Conservation (phyloP, 2,329 filamentous ascomycete genomes). For the Microsporum audouinii region DNA sequence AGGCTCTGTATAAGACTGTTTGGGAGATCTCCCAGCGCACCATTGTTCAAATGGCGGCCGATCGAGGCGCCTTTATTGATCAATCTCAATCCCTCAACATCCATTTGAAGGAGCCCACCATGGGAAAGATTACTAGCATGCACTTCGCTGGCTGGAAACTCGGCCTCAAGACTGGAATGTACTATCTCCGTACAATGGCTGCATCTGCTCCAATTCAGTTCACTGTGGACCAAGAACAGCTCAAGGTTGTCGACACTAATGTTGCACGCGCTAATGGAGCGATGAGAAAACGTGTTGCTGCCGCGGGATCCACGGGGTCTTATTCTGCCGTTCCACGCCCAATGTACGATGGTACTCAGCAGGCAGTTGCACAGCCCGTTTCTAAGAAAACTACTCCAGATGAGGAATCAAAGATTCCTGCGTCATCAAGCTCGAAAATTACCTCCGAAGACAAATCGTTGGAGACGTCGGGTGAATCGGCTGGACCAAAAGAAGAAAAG, state of each 20-base stretch:
- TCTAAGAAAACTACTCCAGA: constrained; percentile 48
- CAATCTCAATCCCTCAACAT: constrained; percentile 99
- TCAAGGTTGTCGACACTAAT: constrained; percentile 75
- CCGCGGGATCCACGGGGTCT: constrained; percentile 46
- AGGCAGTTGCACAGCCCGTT: constrained; percentile 52
- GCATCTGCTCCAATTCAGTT: constrained; percentile 96
- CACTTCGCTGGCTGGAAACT: constrained; percentile 99
- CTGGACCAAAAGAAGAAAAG: constrained; percentile 20
- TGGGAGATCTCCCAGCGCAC: constrained; percentile 97
- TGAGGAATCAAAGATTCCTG: constrained; percentile 53
- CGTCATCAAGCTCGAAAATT: constrained; percentile 23
- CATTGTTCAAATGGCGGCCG: constrained; percentile 94
- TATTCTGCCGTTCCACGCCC: constrained; percentile 54
- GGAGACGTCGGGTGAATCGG: constrained; percentile 14
- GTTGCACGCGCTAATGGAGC: constrained; percentile 50
- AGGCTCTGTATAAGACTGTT: constrained; percentile 96
- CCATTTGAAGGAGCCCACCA: constrained; percentile 97
- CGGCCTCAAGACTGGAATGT: constrained; percentile 99
- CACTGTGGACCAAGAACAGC: constrained; percentile 92
- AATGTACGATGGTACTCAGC: constrained; percentile 40
- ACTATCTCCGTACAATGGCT: constrained; percentile 97
- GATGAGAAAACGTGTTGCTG: constrained; percentile 58
- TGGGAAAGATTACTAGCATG: constrained; percentile 99
- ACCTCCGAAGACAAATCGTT: constrained; percentile 21
- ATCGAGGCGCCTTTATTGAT: constrained; percentile 96